phyloP scores from a whole-genome alignment of 2,329 filamentous ascomycete species.

The Microdochium trichocladiopsis region DNA sequence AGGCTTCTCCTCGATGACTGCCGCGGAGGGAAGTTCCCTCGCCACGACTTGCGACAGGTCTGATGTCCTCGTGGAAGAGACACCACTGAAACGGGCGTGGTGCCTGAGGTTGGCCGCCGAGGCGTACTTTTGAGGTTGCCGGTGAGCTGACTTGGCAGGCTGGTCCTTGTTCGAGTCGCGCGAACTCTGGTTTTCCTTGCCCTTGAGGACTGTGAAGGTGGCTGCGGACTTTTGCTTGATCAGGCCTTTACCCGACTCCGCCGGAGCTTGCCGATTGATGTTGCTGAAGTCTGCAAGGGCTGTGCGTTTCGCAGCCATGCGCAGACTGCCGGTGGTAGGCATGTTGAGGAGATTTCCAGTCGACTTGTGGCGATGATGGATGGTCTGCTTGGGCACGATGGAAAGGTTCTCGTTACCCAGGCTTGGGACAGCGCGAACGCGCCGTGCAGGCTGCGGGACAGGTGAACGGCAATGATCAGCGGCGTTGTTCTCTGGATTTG shows the following conservation, averaged over 20 bases:
- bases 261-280: slow-evolving; percentile 30
- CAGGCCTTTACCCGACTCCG: slow-evolving; percentile 4
- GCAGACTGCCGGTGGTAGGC: slow-evolving; percentile 47
- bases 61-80: neutral
- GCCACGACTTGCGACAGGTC: neutral
- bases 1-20: neutral
- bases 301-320: slow-evolving; percentile 64
- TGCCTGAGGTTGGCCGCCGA: slow-evolving; percentile 4
- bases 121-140: slow-evolving; percentile 14
- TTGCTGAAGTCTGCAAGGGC: slow-evolving; percentile 83
- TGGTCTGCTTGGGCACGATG: slow-evolving; percentile 46
- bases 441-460: slow-evolving; percentile 59
- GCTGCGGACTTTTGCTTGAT: slow-evolving; percentile 10
- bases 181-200: slow-evolving; percentile 35
- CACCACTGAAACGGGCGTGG: neutral
- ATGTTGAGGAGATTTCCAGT: slow-evolving; percentile 51
- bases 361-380: slow-evolving; percentile 81
- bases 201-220: slow-evolving; percentile 17
- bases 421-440: slow-evolving; percentile 48
- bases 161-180: slow-evolving; percentile 20
- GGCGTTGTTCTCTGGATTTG: neutral
- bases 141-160: slow-evolving; percentile 29
- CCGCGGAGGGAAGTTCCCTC: neutral
- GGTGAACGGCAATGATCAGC: slow-evolving; percentile 4
- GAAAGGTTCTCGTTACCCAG: slow-evolving; percentile 65